phyloP scores from a whole-genome alignment of 768 basidiomycete genomes.

The Pisolithus orientalis region DNA sequence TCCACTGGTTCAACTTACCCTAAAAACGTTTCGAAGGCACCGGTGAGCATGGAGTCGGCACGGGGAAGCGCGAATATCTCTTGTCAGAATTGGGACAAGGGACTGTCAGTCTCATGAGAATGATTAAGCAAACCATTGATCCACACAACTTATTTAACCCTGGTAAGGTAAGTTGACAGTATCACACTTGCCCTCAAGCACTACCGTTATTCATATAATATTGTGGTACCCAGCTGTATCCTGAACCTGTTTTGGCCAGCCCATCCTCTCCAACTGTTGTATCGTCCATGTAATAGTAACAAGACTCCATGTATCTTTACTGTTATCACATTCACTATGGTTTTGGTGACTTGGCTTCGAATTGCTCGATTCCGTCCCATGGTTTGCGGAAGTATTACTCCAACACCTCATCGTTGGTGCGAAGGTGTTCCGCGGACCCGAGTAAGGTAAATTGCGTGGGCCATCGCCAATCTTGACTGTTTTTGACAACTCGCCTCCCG shows the following conservation, averaged over 20 bases:
- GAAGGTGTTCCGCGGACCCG: not conserved
- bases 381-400: not conserved
- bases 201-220: not conserved
- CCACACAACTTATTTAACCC: conserved; percentile 44
- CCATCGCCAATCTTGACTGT: not conserved
- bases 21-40: conserved; percentile 16
- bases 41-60: conserved; percentile 42
- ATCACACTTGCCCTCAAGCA: not conserved
- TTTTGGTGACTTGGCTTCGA: not conserved
- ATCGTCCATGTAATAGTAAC: not conserved
- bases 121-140: conserved; percentile 40
- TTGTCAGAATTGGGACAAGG: conserved; percentile 41
- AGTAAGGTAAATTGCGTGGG: not conserved
- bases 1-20: not conserved
- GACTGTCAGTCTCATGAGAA: conserved; percentile 46
- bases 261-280: not conserved
- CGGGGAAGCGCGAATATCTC: conserved; percentile 44
- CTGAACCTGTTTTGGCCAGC: not conserved
- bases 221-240: conserved; percentile 5
- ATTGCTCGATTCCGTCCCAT: too few species aligned
- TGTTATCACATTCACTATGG: not conserved
- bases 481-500: not conserved
- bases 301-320: not conserved
- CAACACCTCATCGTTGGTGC: not conserved
- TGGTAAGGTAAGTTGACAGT: conserved; percentile 29